phyloP scores from a whole-genome alignment of 805 yeast species.

The Candida sithepensis region DNA sequence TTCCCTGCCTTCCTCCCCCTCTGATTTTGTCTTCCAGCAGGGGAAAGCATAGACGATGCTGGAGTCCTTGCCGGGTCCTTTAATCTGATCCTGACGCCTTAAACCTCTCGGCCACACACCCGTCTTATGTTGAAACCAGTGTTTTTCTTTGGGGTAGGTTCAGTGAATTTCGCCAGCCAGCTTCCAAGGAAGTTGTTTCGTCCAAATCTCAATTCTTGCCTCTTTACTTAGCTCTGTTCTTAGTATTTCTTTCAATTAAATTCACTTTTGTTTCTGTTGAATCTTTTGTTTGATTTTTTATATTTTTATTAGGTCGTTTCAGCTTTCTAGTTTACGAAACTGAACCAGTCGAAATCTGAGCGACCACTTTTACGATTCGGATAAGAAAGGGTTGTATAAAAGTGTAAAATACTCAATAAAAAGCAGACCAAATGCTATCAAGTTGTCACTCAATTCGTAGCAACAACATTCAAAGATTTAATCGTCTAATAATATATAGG shows the following conservation, averaged over 20 bases:
- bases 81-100: conserved; percentile 9
- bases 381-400: not conserved
- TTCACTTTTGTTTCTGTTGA: no score
- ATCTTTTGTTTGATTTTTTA: no score
- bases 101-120: conserved; percentile 11
- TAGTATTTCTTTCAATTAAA: not conserved
- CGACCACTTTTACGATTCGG: not conserved
- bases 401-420: not conserved
- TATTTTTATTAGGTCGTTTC: no score
- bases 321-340: no score
- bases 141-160: not conserved
- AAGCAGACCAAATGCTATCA: not conserved
- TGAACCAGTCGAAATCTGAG: no score
- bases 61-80: no score
- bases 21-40: not conserved
- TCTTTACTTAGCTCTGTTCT: not conserved
- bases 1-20: not conserved
- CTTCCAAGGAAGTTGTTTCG: no score
- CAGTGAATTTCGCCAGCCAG: not conserved
- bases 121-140: conserved; percentile 2
- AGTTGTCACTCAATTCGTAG: not conserved
- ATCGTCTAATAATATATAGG: no score
- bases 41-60: no score
- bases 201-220: not conserved
- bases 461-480: not conserved